phyloP scores from a whole-genome alignment of 441 rosid genomes.

The Erodium texanum region DNA sequence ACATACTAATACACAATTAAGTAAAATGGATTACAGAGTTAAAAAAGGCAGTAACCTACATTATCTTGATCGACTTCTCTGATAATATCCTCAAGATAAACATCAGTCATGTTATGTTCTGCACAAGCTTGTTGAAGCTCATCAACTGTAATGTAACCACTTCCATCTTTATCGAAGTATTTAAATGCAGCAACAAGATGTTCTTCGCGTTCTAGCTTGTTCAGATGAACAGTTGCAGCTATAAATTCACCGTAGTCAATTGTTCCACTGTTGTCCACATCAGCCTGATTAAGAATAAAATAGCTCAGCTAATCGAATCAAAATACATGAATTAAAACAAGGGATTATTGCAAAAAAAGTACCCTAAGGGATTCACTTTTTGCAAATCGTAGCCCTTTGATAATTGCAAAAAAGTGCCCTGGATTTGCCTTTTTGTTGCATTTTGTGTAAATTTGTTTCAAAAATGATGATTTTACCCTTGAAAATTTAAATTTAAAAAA shows the following conservation, averaged over 20 bases:
- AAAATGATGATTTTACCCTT: too few relatives aligned
- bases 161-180: constrained; percentile 92
- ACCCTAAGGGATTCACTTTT: too few relatives aligned
- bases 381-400: too few relatives aligned
- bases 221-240: constrained; percentile 91
- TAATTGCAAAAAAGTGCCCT: too few relatives aligned
- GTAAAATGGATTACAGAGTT: too few relatives aligned
- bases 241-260: constrained; percentile 96
- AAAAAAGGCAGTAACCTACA: constrained; percentile 42
- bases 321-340: neutral
- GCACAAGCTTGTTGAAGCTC: constrained; percentile 92
- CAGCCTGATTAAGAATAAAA: constrained; percentile 54
- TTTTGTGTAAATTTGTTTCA: too few relatives aligned
- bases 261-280: constrained; percentile 93
- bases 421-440: too few relatives aligned
- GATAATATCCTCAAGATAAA: constrained; percentile 77
- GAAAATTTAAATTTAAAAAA: too few relatives aligned
- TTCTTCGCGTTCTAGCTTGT: constrained; percentile 91
- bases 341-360: too few relatives aligned
- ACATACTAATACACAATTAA: too few relatives aligned
- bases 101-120: constrained; percentile 90
- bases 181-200: constrained; percentile 93
- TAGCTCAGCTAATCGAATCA: neutral
- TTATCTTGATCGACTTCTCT: constrained; percentile 95
- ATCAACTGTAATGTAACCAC: constrained; percentile 94